A percentile compares a stretch with the other conserved stretches of the same genome.
Evolutionary conservation across 2,329 filamentous ascomycete genomes (phyloP).

Genomic region (Fusarium setosum): DNA sequence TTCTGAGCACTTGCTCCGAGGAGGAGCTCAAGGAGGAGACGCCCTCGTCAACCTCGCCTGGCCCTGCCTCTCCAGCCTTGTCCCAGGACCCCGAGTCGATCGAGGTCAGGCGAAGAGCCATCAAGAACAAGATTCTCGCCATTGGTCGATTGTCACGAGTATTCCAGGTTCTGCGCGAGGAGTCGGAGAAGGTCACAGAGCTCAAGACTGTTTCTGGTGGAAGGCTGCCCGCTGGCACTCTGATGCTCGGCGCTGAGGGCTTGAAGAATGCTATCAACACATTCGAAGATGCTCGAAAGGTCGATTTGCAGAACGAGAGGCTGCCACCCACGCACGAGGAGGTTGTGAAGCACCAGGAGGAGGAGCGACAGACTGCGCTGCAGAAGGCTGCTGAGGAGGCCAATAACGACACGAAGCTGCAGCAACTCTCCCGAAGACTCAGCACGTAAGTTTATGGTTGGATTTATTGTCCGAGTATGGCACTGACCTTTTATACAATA

Average conservation of each 20-base stretch:
- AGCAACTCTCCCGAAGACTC: constrained; percentile 87
- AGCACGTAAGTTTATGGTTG: constrained; percentile 77
- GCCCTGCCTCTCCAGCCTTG: constrained; percentile 78
- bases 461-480: neutral
- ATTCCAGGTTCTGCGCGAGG: constrained; percentile 97
- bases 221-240: constrained; percentile 89
- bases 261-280: constrained; percentile 98
- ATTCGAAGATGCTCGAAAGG: constrained; percentile 96
- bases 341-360: constrained; percentile 83
- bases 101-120: constrained; percentile 93
- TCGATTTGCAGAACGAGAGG: constrained; percentile 96
- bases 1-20: constrained; percentile 98
- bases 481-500: constrained; percentile 9
- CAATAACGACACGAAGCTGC: constrained; percentile 89
- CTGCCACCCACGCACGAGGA: constrained; percentile 94
- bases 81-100: constrained; percentile 81
- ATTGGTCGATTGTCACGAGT: constrained; percentile 97
- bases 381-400: constrained; percentile 89
- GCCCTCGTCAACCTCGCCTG: constrained; percentile 75
- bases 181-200: constrained; percentile 96
- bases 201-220: constrained; percentile 97
- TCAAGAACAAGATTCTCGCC: constrained; percentile 99
- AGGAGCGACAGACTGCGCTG: constrained; percentile 83
- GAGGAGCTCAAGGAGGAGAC: constrained; percentile 94
- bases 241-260: constrained; percentile 97